Conservation (phyloP, 164 flowering plant species). For the Houttuynia cordata region DNA sequence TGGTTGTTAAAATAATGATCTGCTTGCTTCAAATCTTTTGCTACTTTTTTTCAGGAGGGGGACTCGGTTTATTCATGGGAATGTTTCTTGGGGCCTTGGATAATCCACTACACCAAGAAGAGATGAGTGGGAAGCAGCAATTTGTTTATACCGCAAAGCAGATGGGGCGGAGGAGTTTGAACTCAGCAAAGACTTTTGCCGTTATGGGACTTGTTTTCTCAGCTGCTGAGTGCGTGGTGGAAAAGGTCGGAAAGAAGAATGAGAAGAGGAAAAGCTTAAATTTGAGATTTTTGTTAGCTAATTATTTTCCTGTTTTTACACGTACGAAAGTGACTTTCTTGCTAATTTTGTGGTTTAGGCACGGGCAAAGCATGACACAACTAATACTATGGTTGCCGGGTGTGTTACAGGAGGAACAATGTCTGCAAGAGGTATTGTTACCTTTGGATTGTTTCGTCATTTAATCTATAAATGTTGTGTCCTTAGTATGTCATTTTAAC, state of each 20-base stretch:
- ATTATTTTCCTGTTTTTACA: not conserved
- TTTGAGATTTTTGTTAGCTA: not conserved
- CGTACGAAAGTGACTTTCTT: not conserved
- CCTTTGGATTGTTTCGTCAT: no score
- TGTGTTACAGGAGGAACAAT: slow-evolving; percentile 83
- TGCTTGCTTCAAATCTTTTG: not conserved
- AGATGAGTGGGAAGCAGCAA: slow-evolving; percentile 71
- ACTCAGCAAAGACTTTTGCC: slow-evolving; percentile 73
- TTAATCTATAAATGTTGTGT: no score
- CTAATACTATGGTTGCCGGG: slow-evolving; percentile 86
- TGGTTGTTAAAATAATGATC: not conserved
- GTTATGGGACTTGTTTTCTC: slow-evolving; percentile 87
- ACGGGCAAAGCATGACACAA: slow-evolving; percentile 82
- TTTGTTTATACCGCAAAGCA: slow-evolving; percentile 65
- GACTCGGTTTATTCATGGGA: slow-evolving; percentile 82
- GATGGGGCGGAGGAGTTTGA: slow-evolving; percentile 75
- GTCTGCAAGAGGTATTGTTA: slow-evolving; percentile 72
- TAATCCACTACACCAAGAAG: slow-evolving; percentile 63
- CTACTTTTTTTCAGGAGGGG: slow-evolving; percentile 57
- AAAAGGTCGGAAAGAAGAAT: slow-evolving; percentile 40
- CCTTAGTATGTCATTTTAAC: no score
- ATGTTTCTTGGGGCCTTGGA: slow-evolving; percentile 77
- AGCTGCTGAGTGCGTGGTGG: slow-evolving; percentile 80
- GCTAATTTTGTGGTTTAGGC: slow-evolving; percentile 29
- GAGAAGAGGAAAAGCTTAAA: not conserved